Base-by-base conservation (phyloP, 257 asterid genomes). In the Solanum chiquidenum region DNA sequence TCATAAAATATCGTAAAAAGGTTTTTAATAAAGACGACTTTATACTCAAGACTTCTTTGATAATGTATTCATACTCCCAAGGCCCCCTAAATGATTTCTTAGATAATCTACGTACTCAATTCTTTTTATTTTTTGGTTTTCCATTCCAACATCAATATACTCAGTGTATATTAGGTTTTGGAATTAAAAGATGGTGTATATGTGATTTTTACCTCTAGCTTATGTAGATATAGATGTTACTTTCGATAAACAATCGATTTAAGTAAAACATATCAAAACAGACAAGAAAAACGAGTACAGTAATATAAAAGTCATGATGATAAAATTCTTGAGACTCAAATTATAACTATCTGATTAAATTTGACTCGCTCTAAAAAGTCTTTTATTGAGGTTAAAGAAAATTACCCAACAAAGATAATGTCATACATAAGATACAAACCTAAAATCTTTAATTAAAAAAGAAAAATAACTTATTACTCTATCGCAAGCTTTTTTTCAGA, bases 201-300 rank as follows among this genome's bases (percentile, higher is more conserved):
- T n/a, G n/a, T n/a, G n/a, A 13, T 13, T 49, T 49, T 49, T 5
- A 13, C 7, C 58, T 4, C 29, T 9, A 4, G 3, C 27, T 21
- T 21, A 21, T 23, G 5, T 10, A 60, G 11, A 1, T 21, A 60
- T 60, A 21, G 2, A 21, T 10, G 3, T 9, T 3, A 60, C 12
- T 60, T 58, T 21, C 12, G 68, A 58, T 58, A 4, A 23, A 58
- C 11, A 8, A 8, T 58, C 68, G 12, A 20, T 23, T 58, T 7
- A 58, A 58, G 10, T 55, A 55, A 55, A 55, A 20, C 25, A 55
- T 21, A 21, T 60, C 68, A 60, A 60, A 60, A 21, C 13, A 23
- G 0, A 0, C 2, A 60, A 60, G 6, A 10, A 60, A 60, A 60
- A 9, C 2, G 3, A 60, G 3, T 23, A 4, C 7, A 60, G 0